A percentile compares a stretch with the other conserved stretches of the same genome.
Conservation (phyloP, 768 basidiomycete genomes). For the Lactarius sp. region DNA sequence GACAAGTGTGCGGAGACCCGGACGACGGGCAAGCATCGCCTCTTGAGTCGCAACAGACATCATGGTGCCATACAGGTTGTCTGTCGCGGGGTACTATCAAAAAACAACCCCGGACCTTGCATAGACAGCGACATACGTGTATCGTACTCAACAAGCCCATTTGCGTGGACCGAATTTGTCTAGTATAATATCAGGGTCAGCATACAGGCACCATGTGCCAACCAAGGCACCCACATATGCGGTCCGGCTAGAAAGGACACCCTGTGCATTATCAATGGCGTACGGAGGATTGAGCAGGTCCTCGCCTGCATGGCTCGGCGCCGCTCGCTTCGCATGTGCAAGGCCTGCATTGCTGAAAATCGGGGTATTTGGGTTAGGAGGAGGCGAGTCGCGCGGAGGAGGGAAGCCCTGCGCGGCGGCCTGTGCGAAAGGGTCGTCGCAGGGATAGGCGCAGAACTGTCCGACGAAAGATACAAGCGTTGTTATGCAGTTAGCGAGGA, state of each 20-base stretch:
- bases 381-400: conserved; percentile 44
- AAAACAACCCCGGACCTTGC: not conserved
- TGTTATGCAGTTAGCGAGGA: not conserved
- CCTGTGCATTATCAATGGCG: conserved; percentile 52
- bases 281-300: conserved; percentile 51
- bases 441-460: conserved; percentile 61
- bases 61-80: conserved; percentile 69
- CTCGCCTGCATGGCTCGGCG: conserved; percentile 29
- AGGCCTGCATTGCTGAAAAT: conserved; percentile 40
- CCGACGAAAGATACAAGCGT: not conserved
- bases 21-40: conserved; percentile 59
- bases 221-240: conserved; percentile 40
- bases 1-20: conserved; percentile 54
- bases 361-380: conserved; percentile 50
- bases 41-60: conserved; percentile 59
- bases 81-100: conserved; percentile 19
- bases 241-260: conserved; percentile 47
- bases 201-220: not conserved
- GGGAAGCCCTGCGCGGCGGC: conserved; percentile 50
- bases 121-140: conserved; percentile 34
- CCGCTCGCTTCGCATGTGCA: conserved; percentile 28
- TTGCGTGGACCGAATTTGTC: conserved; percentile 44
- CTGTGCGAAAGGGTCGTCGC: conserved; percentile 54
- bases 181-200: conserved; percentile 13
- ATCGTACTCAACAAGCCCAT: conserved; percentile 56